phyloP scores from a whole-genome alignment of 169 alveolate genomes.

The Cryptosporidium parvum region DNA sequence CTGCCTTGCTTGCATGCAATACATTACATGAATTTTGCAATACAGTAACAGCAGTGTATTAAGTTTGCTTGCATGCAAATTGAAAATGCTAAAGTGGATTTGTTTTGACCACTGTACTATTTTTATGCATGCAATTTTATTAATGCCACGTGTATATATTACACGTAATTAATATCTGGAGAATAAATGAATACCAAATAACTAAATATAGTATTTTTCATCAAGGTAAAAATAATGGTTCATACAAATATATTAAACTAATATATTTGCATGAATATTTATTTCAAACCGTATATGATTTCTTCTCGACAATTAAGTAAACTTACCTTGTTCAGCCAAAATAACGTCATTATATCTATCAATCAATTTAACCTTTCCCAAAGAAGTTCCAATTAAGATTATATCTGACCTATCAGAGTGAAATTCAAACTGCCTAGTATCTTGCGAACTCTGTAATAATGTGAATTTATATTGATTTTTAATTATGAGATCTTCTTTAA shows the following conservation, averaged over 20 bases:
- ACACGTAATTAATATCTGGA: neutral
- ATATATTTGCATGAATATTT: no score
- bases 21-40: no score
- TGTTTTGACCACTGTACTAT: no score
- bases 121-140: neutral
- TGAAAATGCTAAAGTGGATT: no score
- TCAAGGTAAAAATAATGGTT: neutral
- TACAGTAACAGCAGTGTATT: no score
- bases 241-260: no score
- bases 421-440: constrained; percentile 80
- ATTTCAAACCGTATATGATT: neutral
- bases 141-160: neutral
- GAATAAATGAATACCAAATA: neutral
- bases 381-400: constrained; percentile 77
- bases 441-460: constrained; percentile 40
- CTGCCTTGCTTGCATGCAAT: neutral
- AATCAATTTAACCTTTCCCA: constrained; percentile 64
- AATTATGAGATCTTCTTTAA: neutral
- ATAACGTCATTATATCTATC: constrained; percentile 25
- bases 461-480: constrained; percentile 17
- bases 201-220: constrained; percentile 41
- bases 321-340: constrained; percentile 42
- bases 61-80: no score
- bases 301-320: constrained; percentile 17
- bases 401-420: constrained; percentile 67